A percentile compares a stretch with the other conserved stretches of the same genome.
phyloP scores from a whole-genome alignment of 306 rosid genomes.

The Canavalia ensiformis region DNA sequence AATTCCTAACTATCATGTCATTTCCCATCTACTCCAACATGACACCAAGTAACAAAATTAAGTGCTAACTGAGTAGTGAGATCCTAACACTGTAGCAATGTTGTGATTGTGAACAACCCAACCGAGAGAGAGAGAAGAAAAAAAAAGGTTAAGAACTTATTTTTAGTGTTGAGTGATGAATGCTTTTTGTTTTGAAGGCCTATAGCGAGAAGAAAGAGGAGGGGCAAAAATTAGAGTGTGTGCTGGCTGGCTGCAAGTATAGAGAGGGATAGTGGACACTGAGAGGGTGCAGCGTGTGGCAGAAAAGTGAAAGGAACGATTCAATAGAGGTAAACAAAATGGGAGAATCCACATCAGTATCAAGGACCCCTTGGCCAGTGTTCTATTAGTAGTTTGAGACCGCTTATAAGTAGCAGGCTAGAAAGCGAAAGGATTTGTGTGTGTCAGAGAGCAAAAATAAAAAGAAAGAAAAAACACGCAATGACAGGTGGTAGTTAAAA shows the following conservation, averaged over 20 bases:
- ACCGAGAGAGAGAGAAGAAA: slow-evolving; percentile 21
- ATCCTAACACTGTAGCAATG: slow-evolving; percentile 41
- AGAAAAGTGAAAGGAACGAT: slow-evolving; percentile 75
- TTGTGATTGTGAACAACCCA: slow-evolving; percentile 38
- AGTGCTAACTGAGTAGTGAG: slow-evolving; percentile 40
- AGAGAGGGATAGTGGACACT: slow-evolving; percentile 18
- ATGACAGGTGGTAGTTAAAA: slow-evolving; percentile 46
- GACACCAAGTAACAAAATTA: background rate
- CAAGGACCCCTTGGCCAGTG: slow-evolving; percentile 44
- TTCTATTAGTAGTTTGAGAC: slow-evolving; percentile 45
- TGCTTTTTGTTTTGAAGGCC: slow-evolving; percentile 21
- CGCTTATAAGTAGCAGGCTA: slow-evolving; percentile 34
- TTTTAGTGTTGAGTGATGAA: background rate
- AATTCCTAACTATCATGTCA: slow-evolving; percentile 42
- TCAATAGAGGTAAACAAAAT: slow-evolving; percentile 58
- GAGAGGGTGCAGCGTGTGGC: slow-evolving; percentile 46
- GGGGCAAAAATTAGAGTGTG: background rate
- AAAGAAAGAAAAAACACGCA: background rate
- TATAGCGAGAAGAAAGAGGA: slow-evolving; percentile 37
- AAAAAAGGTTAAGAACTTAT: background rate
- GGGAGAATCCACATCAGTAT: slow-evolving; percentile 63
- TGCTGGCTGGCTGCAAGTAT: background rate
- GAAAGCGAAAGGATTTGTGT: slow-evolving; percentile 44
- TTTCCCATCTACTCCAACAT: background rate
- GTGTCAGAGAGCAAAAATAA: slow-evolving; percentile 3